Conservation (phyloP, 2,329 filamentous ascomycete genomes). For the Thelonectria discophora region DNA sequence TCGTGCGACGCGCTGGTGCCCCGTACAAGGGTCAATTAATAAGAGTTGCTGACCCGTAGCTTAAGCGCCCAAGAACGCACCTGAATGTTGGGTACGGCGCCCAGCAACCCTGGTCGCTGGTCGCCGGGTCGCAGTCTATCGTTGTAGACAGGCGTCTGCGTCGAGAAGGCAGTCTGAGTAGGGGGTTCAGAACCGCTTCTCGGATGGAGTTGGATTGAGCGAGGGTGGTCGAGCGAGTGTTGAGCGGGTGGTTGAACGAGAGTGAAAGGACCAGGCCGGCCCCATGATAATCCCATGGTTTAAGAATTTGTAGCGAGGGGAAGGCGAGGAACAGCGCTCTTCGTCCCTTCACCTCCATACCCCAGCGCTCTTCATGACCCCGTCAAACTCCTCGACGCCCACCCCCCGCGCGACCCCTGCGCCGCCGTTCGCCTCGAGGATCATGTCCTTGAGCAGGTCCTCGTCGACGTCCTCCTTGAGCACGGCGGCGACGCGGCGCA, state of each 20-base stretch:
- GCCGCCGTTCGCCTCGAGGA: conserved; percentile 90
- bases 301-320: background rate
- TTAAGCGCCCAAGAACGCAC: conserved; percentile 4
- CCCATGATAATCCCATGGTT: background rate
- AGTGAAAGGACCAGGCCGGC: background rate
- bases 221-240: too few species aligned
- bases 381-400: conserved; percentile 81
- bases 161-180: background rate
- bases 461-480: conserved; percentile 88
- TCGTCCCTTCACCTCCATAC: conserved; percentile 71
- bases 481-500: conserved; percentile 80
- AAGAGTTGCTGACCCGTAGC: background rate
- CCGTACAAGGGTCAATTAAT: conserved; percentile 11
- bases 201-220: background rate
- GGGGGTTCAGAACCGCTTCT: background rate
- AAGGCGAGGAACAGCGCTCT: background rate
- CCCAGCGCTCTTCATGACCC: conserved; percentile 84
- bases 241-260: too few species aligned
- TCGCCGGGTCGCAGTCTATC: background rate
- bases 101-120: background rate
- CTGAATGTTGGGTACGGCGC: background rate
- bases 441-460: conserved; percentile 89
- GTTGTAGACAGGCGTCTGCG: background rate
- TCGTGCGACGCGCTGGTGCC: conserved; percentile 8
- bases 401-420: conserved; percentile 76